phyloP scores from a whole-genome alignment of 2,329 filamentous ascomycete species.

The Zarea fungicola region DNA sequence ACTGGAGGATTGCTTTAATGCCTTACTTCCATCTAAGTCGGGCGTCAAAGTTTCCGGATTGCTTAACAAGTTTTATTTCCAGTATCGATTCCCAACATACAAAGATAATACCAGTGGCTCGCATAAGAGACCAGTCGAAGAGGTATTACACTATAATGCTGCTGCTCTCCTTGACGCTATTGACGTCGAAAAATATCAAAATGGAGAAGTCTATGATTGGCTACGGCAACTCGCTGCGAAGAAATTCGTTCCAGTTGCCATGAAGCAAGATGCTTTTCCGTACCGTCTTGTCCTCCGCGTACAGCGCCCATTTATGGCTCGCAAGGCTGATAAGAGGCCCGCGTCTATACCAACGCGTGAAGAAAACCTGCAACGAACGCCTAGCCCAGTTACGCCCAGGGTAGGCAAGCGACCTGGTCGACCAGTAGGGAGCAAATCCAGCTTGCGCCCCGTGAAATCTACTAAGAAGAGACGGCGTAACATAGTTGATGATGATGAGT shows the following conservation, averaged over 20 bases:
- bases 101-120: slow-evolving; percentile 21
- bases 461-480: slow-evolving; percentile 41
- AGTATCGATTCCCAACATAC: slow-evolving; percentile 27
- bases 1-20: background rate
- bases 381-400: slow-evolving; percentile 14
- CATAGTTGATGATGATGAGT: slow-evolving; percentile 34
- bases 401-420: slow-evolving; percentile 31
- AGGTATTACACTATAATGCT: slow-evolving; percentile 42
- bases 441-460: slow-evolving; percentile 35
- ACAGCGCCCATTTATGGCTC: slow-evolving; percentile 6
- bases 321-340: slow-evolving; percentile 8
- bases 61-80: slow-evolving; percentile 28
- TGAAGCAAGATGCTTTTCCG: slow-evolving; percentile 26
- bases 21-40: slow-evolving; percentile 12
- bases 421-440: slow-evolving; percentile 39
- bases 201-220: slow-evolving; percentile 28
- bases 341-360: too few species aligned
- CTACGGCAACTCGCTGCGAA: slow-evolving; percentile 25
- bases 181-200: slow-evolving; percentile 28
- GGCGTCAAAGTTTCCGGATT: slow-evolving; percentile 19
- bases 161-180: slow-evolving; percentile 32
- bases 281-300: slow-evolving; percentile 21
- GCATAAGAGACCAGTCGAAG: slow-evolving; percentile 37
- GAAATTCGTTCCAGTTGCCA: slow-evolving; percentile 24
- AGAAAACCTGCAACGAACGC: background rate